Percentiles rank a stretch among this genome's conserved stretches.
Conservation (phyloP, 2,329 filamentous ascomycete species). For the Fusarium chlamydosporum region DNA sequence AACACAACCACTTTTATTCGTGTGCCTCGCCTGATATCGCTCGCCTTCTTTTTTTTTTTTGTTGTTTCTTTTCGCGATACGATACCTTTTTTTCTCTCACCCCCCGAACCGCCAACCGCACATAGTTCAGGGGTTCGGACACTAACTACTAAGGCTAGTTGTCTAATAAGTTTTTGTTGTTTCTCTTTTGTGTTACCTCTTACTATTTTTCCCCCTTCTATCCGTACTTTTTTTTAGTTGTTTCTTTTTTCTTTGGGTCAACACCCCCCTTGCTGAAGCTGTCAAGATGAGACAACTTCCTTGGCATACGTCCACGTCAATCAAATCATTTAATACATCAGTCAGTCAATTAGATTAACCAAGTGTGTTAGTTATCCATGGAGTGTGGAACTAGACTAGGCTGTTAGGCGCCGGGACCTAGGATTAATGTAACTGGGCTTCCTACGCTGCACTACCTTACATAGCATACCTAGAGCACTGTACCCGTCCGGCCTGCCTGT, state of each 20-base stretch:
- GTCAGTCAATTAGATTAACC: conserved; percentile 3
- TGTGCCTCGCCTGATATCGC: conserved; percentile 6
- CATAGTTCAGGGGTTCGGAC: conserved; percentile 5
- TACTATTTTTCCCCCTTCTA: neutral
- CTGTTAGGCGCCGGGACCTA: conserved; percentile 14
- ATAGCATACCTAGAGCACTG: conserved; percentile 5
- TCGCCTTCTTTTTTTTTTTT: neutral
- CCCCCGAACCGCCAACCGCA: conserved; percentile 29
- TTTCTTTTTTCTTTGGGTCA: conserved; percentile 21
- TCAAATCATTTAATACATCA: conserved; percentile 29
- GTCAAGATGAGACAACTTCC: conserved; percentile 49
- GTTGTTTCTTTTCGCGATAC: conserved; percentile 2
- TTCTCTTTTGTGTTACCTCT: conserved; percentile 14
- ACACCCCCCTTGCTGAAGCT: conserved; percentile 36
- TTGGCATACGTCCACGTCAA: conserved; percentile 49
- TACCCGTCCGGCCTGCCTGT: conserved; percentile 2
- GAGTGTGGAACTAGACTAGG: conserved; percentile 29
- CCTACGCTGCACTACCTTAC: conserved; percentile 19
- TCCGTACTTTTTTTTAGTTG: conserved; percentile 20
- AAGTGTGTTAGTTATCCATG: conserved; percentile 16
- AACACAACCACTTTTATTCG: conserved; percentile 11
- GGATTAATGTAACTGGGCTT: conserved; percentile 5
- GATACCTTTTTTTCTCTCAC: conserved; percentile 6
- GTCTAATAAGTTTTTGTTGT: conserved; percentile 5
- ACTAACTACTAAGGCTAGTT: conserved; percentile 13